Conservation (phyloP, 805 yeast species). For the Yamadazyma nakazawae region DNA sequence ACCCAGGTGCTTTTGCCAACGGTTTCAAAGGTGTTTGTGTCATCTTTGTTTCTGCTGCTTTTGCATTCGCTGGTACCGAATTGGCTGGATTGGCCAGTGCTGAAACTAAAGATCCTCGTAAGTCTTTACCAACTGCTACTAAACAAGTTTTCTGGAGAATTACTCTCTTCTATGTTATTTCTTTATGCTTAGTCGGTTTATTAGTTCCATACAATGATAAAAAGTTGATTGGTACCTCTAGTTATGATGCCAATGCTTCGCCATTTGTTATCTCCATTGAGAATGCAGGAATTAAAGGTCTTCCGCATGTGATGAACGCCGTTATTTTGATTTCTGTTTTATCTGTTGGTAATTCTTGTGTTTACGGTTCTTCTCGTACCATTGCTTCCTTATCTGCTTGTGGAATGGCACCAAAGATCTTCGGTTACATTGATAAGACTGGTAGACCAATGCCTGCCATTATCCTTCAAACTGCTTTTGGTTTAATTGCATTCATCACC, state of each 20-base stretch:
- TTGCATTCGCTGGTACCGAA: conserved; percentile 41
- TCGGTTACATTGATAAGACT: conserved; percentile 45
- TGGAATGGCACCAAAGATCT: conserved; percentile 42
- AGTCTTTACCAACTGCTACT: conserved; percentile 37
- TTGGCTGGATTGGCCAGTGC: conserved; percentile 40
- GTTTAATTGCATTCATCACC: conserved; percentile 44
- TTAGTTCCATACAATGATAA: conserved; percentile 48
- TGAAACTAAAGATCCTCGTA: conserved; percentile 37
- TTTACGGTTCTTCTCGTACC: conserved; percentile 40
- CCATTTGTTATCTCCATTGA: conserved; percentile 69
- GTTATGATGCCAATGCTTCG: conserved; percentile 61
- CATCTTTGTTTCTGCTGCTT: conserved; percentile 41
- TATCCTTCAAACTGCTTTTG: conserved; percentile 35
- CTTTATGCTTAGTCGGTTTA: conserved; percentile 47
- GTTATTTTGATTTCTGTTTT: conserved; percentile 39
- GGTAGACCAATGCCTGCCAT: conserved; percentile 52
- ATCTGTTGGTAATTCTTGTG: conserved; percentile 44
- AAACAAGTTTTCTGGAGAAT: conserved; percentile 44
- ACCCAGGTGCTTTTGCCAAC: conserved; percentile 54
- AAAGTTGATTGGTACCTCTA: conserved; percentile 36
- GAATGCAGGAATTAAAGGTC: conserved; percentile 34
- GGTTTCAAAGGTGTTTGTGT: conserved; percentile 43
- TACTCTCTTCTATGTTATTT: conserved; percentile 39
- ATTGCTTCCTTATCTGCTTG: conserved; percentile 45
- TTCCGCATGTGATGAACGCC: conserved; percentile 39